phyloP scores from a whole-genome alignment of 768 basidiomycete genomes.

The Tulasnella sp. region DNA sequence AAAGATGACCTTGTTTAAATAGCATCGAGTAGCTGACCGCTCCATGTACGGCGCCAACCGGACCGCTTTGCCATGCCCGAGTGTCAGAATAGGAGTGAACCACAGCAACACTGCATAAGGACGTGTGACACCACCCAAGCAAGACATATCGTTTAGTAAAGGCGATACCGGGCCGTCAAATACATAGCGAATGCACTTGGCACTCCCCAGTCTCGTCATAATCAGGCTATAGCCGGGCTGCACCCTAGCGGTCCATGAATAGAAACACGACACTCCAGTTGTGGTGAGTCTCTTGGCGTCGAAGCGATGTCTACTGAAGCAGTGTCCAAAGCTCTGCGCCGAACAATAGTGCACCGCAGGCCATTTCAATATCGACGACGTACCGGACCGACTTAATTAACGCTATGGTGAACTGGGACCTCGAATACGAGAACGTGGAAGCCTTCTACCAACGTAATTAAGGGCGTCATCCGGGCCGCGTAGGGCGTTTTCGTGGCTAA shows the following conservation, averaged over 20 bases:
- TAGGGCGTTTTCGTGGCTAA: not conserved
- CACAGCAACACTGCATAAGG: not conserved
- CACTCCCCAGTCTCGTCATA: not conserved
- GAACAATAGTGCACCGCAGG: too few species aligned
- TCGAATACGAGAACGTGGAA: not conserved
- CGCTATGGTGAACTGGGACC: too few species aligned
- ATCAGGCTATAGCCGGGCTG: not conserved
- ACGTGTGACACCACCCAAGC: not conserved
- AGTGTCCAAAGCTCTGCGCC: too few species aligned
- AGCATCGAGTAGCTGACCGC: not conserved
- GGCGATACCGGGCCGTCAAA: not conserved
- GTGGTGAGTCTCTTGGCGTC: not conserved
- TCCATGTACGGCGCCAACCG: not conserved
- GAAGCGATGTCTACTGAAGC: not conserved
- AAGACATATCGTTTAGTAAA: not conserved
- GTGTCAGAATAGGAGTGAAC: not conserved
- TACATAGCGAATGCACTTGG: not conserved
- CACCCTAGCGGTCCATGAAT: not conserved
- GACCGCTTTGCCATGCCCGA: not conserved
- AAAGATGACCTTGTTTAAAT: not conserved
- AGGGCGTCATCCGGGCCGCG: not conserved
- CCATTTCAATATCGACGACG: too few species aligned
- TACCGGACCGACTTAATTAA: too few species aligned
- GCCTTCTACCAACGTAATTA: too few species aligned
- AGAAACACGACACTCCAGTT: not conserved